These are phyloP conservation scores for Medicago truncatula DNA, from an alignment of 306 rosid species.

Conservation along the genomic window MtrunA17r5.0-ANR NC_053049.1:24533001-24533500, in stretches of 20 bases:
- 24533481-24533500: no score
- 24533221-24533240: slow-evolving; percentile 7
- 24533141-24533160: not conserved
- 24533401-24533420: no score
- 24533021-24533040: slow-evolving; percentile 91
- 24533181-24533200: not conserved
- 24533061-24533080: slow-evolving; percentile 47
- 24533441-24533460: no score
- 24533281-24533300: no score
- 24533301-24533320: no score
- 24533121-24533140: not conserved
- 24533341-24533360: no score
- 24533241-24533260: not conserved
- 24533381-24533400: no score
- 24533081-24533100: slow-evolving; percentile 57
- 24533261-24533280: not conserved
- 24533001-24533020: slow-evolving; percentile 93
- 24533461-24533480: no score
- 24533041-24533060: slow-evolving; percentile 86
- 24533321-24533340: no score
- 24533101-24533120: slow-evolving; percentile 41
- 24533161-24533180: no score
- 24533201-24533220: not conserved
- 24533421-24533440: no score
- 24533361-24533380: no score